Evolutionary conservation across 306 rosid species (phyloP).

Genomic region (Prinsepia uniflora): DNA sequence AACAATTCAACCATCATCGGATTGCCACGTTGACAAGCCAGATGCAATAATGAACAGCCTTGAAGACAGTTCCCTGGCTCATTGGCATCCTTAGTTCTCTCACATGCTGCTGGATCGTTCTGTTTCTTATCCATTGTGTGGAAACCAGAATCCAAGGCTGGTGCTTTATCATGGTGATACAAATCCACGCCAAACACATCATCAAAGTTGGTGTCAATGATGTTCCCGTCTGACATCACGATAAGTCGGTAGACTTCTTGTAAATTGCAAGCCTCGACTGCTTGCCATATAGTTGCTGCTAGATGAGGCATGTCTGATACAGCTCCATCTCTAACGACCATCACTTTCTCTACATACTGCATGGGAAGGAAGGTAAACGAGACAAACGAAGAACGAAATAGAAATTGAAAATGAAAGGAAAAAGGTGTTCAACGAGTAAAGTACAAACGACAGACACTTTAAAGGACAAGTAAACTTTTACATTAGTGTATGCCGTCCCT

Average conservation of each 20-base stretch:
- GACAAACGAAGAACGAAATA: background rate
- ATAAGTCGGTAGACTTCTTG: constrained; percentile 70
- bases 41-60: constrained; percentile 81
- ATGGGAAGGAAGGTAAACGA: constrained; percentile 8
- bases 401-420: background rate
- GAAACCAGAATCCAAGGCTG: constrained; percentile 14
- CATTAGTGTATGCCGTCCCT: background rate
- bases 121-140: constrained; percentile 32
- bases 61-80: constrained; percentile 58
- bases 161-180: constrained; percentile 37
- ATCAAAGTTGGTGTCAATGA: constrained; percentile 57
- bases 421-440: background rate
- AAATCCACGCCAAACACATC: constrained; percentile 34
- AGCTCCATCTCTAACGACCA: constrained; percentile 52
- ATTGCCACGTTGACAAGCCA: constrained; percentile 65
- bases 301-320: constrained; percentile 37
- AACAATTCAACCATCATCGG: constrained; percentile 81
- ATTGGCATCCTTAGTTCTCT: constrained; percentile 33
- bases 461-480: background rate
- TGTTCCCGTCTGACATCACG: constrained; percentile 48
- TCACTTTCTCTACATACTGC: constrained; percentile 76
- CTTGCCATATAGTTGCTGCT: constrained; percentile 65
- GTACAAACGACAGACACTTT: background rate
- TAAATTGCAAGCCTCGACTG: constrained; percentile 54
- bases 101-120: constrained; percentile 54